Base-by-base conservation (phyloP, 2,329 filamentous ascomycete species). In the Cadophora sp. region DNA sequence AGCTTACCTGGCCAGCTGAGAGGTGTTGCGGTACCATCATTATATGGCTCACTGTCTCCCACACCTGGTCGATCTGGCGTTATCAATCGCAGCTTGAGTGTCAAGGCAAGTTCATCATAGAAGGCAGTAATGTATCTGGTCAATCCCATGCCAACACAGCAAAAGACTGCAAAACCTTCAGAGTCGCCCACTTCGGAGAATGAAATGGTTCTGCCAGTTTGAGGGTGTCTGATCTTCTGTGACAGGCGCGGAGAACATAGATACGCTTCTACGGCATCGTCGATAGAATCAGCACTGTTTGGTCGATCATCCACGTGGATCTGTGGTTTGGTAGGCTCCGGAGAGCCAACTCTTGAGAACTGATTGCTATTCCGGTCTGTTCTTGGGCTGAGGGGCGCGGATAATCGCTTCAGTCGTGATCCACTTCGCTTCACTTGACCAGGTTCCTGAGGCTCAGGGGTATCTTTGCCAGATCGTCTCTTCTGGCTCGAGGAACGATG, bases 131-230 rank as follows among this genome's bases (percentile, higher is more conserved):
- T 92, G 77, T 96, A 99, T 79, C 96, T 88, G 13, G 96, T 99
- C 74, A 99, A 80, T 0, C 96, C 96, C 96, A 99, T 99, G 22
- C 96, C 96, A 2, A 99, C 94, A 75, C 96, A 99, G 77, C 96
- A 96, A 73, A 99, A 94, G 1, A 99, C 93, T 2, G 94, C 95
- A 72, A 91, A 95, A 1, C 96, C 96, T 51, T 95, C 88, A 0
- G 94, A 89, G 77, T 98, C 94, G 16, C 96, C 96, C 2, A 99
- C 96, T 78, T 99, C 96, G 0, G 95, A 98, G 76, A 97, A 99
- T 0, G 94, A 96, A 72, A 99, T 97, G 3, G 91, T 84, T 18
- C 96, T 89, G 1, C 94, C 94, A 0, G 92, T 96, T 66, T 92
- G 90, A 0, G 94, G 93, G 78, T 97, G 93, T 24, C 85, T 84